Evolutionary conservation across 129 eudicot genomes (phyloP).

Genomic region (Centrapalus pauciflorus): DNA sequence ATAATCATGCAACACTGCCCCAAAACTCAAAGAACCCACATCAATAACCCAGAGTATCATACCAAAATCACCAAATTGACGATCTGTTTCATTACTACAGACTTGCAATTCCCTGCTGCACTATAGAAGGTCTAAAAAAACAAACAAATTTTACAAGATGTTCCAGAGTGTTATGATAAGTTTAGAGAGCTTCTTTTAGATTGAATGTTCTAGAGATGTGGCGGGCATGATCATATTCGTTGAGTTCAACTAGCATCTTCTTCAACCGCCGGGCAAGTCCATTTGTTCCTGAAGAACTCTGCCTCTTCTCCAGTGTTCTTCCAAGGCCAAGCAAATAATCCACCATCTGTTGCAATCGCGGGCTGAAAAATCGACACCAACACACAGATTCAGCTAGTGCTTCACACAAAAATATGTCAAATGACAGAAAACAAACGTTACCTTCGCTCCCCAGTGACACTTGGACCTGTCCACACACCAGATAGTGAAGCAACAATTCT

Average conservation of each 20-base stretch:
- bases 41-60: too few species aligned
- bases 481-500: constrained; percentile 62
- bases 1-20: too few species aligned
- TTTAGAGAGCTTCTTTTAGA: constrained; percentile 79
- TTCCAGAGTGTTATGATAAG: too few species aligned
- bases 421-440: constrained; percentile 28
- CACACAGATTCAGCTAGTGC: too few species aligned
- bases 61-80: too few species aligned
- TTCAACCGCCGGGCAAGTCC: constrained; percentile 78
- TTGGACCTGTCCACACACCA: constrained; percentile 86
- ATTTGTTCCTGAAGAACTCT: constrained; percentile 33
- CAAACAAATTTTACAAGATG: constrained; percentile 1
- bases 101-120: too few species aligned
- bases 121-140: too few species aligned
- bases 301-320: constrained; percentile 59
- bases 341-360: constrained; percentile 72
- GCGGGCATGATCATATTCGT: constrained; percentile 85
- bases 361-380: constrained; percentile 36
- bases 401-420: too few species aligned
- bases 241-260: constrained; percentile 92
- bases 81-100: too few species aligned
- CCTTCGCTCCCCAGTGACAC: constrained; percentile 59
- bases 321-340: constrained; percentile 61
- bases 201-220: constrained; percentile 66
- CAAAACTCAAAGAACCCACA: too few species aligned